Evolutionary conservation across 345 rosid species (phyloP).

Genomic region (Kandelia obovata): DNA sequence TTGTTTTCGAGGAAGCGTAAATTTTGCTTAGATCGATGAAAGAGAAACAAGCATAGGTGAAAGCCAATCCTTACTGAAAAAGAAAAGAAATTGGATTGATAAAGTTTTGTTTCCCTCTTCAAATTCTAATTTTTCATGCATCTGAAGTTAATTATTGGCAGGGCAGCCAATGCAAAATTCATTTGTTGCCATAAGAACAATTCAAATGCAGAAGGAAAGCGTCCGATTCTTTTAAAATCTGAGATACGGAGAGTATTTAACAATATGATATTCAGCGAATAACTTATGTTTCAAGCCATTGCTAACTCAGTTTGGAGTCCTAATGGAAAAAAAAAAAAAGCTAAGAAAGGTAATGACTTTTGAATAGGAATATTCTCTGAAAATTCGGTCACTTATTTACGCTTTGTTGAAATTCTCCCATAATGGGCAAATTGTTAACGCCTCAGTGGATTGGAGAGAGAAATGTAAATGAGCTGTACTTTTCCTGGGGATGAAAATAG

Average conservation of each 20-base stretch:
- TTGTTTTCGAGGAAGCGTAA: constrained; percentile 39
- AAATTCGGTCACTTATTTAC: neutral
- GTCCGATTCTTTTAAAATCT: neutral
- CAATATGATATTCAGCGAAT: neutral
- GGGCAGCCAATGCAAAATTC: no score
- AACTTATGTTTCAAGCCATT: neutral
- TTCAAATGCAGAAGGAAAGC: neutral
- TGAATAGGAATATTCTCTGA: neutral
- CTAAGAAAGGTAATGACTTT: neutral
- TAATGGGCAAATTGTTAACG: no score
- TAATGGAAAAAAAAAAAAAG: constrained; percentile 10
- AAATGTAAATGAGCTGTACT: neutral
- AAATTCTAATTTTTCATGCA: no score
- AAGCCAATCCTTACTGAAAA: neutral
- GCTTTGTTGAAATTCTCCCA: neutral
- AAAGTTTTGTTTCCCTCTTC: no score
- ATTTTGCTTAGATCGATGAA: constrained; percentile 36
- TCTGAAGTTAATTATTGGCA: no score
- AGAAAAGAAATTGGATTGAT: no score
- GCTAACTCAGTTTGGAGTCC: neutral
- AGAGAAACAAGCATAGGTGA: constrained; percentile 2
- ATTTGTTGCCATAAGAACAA: neutral
- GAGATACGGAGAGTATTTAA: no score
- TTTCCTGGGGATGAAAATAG: constrained; percentile 12
- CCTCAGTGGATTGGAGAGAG: neutral